These are phyloP conservation scores for Dichotomocladium elegans DNA, from an alignment of 371 early-diverging fungal genomes.

Conservation along the genomic window DNA sequence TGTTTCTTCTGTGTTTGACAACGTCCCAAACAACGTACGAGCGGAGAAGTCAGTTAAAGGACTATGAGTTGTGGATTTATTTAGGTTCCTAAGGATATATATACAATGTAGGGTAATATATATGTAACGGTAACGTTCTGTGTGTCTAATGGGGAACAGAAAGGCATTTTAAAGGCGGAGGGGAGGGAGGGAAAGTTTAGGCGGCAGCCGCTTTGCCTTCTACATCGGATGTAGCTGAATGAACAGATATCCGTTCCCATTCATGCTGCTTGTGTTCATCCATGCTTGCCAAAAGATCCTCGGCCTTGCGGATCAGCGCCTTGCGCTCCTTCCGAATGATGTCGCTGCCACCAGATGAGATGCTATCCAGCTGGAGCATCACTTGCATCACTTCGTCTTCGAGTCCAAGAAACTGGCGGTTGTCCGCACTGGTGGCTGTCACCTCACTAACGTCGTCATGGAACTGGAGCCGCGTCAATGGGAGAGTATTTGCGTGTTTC, in stretches of 20 bases:
- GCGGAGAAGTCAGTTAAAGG: too few species aligned
- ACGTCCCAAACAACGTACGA: too few species aligned
- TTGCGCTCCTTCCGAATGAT: slow-evolving; percentile 33
- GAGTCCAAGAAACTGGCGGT: slow-evolving; percentile 16
- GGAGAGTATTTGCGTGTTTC: not conserved
- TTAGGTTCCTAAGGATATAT: too few species aligned
- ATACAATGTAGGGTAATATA: too few species aligned
- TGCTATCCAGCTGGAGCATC: slow-evolving; percentile 32
- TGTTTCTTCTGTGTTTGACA: too few species aligned
- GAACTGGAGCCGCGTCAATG: not conserved
- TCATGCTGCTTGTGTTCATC: slow-evolving; percentile 43
- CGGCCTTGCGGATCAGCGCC: slow-evolving; percentile 27
- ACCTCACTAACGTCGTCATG: not conserved
- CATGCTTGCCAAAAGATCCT: slow-evolving; percentile 21
- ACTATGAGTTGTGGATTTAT: too few species aligned
- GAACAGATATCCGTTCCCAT: slow-evolving; percentile 28
- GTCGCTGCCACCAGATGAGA: slow-evolving; percentile 34
- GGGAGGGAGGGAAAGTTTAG: too few species aligned
- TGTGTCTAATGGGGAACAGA: too few species aligned
- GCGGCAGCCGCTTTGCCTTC: too few species aligned
- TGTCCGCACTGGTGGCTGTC: slow-evolving; percentile 13
- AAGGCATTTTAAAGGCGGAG: too few species aligned
- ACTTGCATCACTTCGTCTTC: slow-evolving; percentile 23
- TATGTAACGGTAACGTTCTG: too few species aligned
- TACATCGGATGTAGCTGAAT: not conserved